Base-by-base conservation (phyloP, 2,329 filamentous ascomycete genomes). In the Plectosphaerella sp. region DNA sequence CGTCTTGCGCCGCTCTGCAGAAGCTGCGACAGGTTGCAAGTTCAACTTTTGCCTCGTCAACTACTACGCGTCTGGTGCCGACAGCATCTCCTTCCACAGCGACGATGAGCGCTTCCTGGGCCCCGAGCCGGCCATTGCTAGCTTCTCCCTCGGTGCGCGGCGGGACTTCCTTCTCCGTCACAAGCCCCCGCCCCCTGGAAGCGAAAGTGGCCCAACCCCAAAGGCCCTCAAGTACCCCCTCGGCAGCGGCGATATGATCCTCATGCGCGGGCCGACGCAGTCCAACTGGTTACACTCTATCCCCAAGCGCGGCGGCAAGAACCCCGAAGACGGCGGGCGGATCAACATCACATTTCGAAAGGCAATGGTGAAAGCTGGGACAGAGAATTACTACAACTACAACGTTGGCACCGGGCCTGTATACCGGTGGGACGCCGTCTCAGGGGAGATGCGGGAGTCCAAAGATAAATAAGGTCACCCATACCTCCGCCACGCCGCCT, bases 31-130 rank as follows among this genome's bases (percentile, higher is more conserved):
- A 1, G 78, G 77, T n/a, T 80, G 81, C 61, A 76, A 63, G 1
- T 93, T 87, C 69, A 93, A 93, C 64, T 90, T 92, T 64, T 88
- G 85, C 54, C 76, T 93, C 1, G 87, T 93, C 5, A 93, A 93
- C 62, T 93, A 93, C 70, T 93, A 93, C 63, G 85, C 86, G n/a
- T 81, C 80, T 4, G 88, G 89, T 0, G 73, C 82, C 6, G 88
- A 93, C 65, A 89, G 86, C 58, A 93, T 93, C 47, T 80, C 84
- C 11, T 93, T 87, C 62, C 88, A 93, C 67, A 88, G 84, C 47
- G 89, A 93, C 59, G 88, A 93, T 61, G 89, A 93, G 72, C 75
- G 81, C 6, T 94, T 93, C 59, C 76, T 93, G 0, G 89, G 88
- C 0, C 58, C 70, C 0, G 71, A 86, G 16, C 88, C 89, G 1